A percentile compares a stretch with the other conserved stretches of the same genome.
Conservation (phyloP, 2,329 filamentous ascomycete species). For the Fusarium foetens region DNA sequence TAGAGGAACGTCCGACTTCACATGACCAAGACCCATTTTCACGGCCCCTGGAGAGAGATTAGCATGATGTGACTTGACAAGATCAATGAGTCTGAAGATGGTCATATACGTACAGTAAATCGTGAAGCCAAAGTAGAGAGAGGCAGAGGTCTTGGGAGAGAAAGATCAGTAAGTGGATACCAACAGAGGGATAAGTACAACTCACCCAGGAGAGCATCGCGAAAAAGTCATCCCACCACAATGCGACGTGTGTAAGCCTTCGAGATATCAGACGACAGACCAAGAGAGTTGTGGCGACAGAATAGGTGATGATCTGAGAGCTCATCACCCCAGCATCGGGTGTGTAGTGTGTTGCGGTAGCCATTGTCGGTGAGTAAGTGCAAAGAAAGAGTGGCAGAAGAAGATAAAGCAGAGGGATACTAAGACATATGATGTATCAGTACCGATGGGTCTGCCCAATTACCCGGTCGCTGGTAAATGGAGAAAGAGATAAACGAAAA, state of each 20-base stretch:
- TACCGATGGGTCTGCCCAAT: neutral
- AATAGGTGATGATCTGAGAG: constrained; percentile 20
- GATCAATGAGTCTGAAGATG: neutral
- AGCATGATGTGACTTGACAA: neutral
- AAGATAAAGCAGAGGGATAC: neutral
- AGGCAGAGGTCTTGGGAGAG: constrained; percentile 2
- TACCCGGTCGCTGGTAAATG: neutral
- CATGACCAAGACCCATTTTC: constrained; percentile 22
- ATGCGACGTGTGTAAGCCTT: constrained; percentile 16
- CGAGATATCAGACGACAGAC: constrained; percentile 22
- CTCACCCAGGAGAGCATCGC: constrained; percentile 24
- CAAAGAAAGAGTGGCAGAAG: neutral
- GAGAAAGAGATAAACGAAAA: neutral
- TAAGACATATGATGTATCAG: neutral
- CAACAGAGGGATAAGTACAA: neutral
- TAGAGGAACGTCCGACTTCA: constrained; percentile 11
- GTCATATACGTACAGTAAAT: constrained; percentile 20
- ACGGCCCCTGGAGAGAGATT: constrained; percentile 11
- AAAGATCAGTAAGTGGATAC: neutral
- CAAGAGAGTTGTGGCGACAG: constrained; percentile 11
- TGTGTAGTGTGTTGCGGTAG: neutral
- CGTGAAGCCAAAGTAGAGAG: constrained; percentile 24
- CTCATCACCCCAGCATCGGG: constrained; percentile 29
- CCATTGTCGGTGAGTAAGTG: neutral
- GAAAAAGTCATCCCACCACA: constrained; percentile 32